A percentile compares a stretch with the other conserved stretches of the same genome.
These are phyloP conservation scores for Zygnema circumcarinatum DNA, from an alignment of 139 green algal genomes.

Conservation along the genomic window DNA sequence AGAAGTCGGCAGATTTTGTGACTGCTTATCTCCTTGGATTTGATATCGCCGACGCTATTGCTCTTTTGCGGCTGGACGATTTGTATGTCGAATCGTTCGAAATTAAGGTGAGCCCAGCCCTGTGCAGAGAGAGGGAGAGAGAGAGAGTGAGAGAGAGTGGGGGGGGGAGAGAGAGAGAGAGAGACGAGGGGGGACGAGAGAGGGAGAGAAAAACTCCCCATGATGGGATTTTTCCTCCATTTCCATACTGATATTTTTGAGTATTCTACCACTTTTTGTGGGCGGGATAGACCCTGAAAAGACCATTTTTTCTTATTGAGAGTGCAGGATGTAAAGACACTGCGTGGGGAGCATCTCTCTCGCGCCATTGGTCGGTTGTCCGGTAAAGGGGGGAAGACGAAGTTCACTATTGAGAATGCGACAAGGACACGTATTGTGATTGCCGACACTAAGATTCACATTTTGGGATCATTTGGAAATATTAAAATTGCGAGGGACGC, in stretches of 20 bases:
- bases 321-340: slow-evolving; percentile 80
- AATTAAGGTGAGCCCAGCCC: slow-evolving; percentile 83
- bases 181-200: too few relatives aligned
- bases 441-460: slow-evolving; percentile 95
- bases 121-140: slow-evolving; percentile 82
- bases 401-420: slow-evolving; percentile 99
- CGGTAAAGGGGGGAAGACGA: slow-evolving; percentile 97
- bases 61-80: slow-evolving; percentile 95
- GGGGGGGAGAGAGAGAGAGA: too few relatives aligned
- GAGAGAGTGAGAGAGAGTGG: background rate
- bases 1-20: slow-evolving; percentile 98
- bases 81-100: slow-evolving; percentile 99
- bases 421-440: slow-evolving; percentile 96
- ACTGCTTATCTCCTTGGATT: slow-evolving; percentile 96
- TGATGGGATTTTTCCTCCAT: too few relatives aligned
- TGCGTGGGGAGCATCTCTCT: slow-evolving; percentile 95
- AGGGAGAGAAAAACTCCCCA: background rate
- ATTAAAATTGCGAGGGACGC: slow-evolving; percentile 76
- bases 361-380: slow-evolving; percentile 89
- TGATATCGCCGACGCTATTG: slow-evolving; percentile 90
- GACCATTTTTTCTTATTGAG: too few relatives aligned
- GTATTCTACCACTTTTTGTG: too few relatives aligned
- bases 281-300: too few relatives aligned
- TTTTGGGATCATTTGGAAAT: slow-evolving; percentile 90
- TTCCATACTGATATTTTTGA: too few relatives aligned